Evolutionary conservation across 768 basidiomycete species (phyloP).

Genomic region (Rhizopogon vinicolor): DNA sequence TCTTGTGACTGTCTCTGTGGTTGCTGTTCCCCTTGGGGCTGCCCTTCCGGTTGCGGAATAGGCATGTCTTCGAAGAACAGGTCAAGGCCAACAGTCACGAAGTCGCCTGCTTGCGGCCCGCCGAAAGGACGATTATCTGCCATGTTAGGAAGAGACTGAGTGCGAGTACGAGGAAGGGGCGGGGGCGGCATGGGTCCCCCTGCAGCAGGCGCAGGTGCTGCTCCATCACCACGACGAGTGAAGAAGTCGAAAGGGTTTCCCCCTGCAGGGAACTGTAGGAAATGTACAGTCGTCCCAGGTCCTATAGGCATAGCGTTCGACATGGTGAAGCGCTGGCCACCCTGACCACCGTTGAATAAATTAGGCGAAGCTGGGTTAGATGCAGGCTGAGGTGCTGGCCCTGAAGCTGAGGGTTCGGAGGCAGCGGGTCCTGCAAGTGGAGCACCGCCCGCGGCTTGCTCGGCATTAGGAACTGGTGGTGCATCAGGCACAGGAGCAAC

Average conservation of each 20-base stretch:
- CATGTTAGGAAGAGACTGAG: conserved; percentile 13
- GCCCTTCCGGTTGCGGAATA: background rate
- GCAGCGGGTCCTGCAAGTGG: conserved; percentile 3
- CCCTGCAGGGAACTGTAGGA: conserved; percentile 23
- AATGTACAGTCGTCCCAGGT: conserved; percentile 16
- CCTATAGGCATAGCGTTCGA: conserved; percentile 13
- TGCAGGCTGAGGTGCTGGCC: conserved; percentile 1
- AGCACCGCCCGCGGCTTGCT: background rate
- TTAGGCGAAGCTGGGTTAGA: conserved; percentile 5
- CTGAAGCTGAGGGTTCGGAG: background rate
- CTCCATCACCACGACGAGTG: background rate
- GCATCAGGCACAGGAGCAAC: conserved; percentile 5
- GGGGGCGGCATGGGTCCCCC: conserved; percentile 8
- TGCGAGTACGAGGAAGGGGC: conserved; percentile 1
- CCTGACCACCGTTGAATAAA: conserved; percentile 1
- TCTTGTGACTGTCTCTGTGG: background rate
- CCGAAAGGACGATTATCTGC: conserved; percentile 11
- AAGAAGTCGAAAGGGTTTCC: background rate
- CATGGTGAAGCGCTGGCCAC: conserved; percentile 6
- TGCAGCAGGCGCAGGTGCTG: background rate
- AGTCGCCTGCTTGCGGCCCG: conserved; percentile 13
- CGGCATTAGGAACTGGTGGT: background rate
- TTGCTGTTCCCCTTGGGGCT: background rate
- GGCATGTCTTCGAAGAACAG: conserved; percentile 25
- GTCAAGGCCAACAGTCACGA: conserved; percentile 38